Evolutionary conservation across 2,329 filamentous ascomycete species (phyloP).

Genomic region (Botrytis squamosa): DNA sequence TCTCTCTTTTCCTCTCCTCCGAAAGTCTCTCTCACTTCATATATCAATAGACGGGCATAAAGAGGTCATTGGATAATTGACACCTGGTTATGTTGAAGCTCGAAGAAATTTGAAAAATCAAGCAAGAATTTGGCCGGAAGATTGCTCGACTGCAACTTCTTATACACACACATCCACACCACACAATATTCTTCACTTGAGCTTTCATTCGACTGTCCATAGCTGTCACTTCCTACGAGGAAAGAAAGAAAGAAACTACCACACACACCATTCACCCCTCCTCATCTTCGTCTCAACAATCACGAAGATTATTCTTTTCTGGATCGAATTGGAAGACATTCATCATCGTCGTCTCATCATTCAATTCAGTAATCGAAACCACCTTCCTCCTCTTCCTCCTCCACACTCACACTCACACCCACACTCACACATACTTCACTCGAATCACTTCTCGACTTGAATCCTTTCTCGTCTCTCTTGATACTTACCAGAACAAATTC

Average conservation of each 20-base stretch:
- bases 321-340: conserved; percentile 1
- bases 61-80: conserved; percentile 22
- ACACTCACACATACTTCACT: not conserved
- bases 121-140: conserved; percentile 17
- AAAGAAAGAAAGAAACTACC: conserved; percentile 23
- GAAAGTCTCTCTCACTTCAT: not conserved
- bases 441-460: not conserved
- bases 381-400: not conserved
- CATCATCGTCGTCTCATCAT: not conserved
- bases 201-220: conserved; percentile 32
- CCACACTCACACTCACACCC: not conserved
- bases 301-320: conserved; percentile 13
- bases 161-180: conserved; percentile 8
- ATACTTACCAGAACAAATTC: conserved; percentile 13
- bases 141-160: conserved; percentile 13
- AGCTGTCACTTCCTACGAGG: conserved; percentile 31
- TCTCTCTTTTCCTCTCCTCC: conserved; percentile 15
- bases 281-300: conserved; percentile 11
- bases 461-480: not conserved
- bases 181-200: conserved; percentile 24
- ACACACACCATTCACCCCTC: conserved; percentile 4
- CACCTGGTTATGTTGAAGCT: conserved; percentile 25
- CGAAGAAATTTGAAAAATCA: conserved; percentile 13
- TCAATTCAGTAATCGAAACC: conserved; percentile 12
- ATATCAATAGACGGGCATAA: conserved; percentile 16